Evolutionary conservation across 140 eudicot species (phyloP).

Genomic region (Ambrosia hybrid): DNA sequence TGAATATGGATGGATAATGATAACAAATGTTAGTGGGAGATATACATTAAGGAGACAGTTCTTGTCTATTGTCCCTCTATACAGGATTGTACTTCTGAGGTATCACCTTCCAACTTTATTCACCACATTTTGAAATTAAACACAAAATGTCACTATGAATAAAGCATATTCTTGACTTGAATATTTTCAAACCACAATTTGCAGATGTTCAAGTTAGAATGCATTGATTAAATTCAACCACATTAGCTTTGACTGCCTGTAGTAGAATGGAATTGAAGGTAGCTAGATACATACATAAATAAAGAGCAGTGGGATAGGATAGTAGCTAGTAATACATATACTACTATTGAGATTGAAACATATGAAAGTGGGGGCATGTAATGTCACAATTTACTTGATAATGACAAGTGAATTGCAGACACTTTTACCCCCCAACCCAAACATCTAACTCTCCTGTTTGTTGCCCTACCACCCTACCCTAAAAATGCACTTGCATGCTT

Average conservation of each 20-base stretch:
- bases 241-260: slow-evolving; percentile 27
- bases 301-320: slow-evolving; percentile 15
- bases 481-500: slow-evolving; percentile 21
- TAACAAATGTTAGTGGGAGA: slow-evolving; percentile 29
- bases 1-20: slow-evolving; percentile 16
- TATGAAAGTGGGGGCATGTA: slow-evolving; percentile 29
- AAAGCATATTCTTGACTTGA: slow-evolving; percentile 26
- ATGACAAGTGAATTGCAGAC: slow-evolving; percentile 38
- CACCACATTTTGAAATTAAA: slow-evolving; percentile 15
- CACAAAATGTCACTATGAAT: slow-evolving; percentile 20
- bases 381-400: slow-evolving; percentile 28
- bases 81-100: slow-evolving; percentile 27
- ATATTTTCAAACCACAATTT: not conserved
- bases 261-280: slow-evolving; percentile 14
- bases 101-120: slow-evolving; percentile 30
- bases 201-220: not conserved
- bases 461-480: slow-evolving; percentile 33
- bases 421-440: slow-evolving; percentile 38
- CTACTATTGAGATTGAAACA: slow-evolving; percentile 23
- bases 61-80: slow-evolving; percentile 24
- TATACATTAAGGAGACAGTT: slow-evolving; percentile 33
- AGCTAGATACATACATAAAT: slow-evolving; percentile 1
- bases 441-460: slow-evolving; percentile 35
- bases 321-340: not conserved
- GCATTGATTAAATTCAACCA: slow-evolving; percentile 24